These are phyloP conservation scores for Rubus idaeus DNA, from an alignment of 306 rosid genomes.

Conservation along the genomic window DNA sequence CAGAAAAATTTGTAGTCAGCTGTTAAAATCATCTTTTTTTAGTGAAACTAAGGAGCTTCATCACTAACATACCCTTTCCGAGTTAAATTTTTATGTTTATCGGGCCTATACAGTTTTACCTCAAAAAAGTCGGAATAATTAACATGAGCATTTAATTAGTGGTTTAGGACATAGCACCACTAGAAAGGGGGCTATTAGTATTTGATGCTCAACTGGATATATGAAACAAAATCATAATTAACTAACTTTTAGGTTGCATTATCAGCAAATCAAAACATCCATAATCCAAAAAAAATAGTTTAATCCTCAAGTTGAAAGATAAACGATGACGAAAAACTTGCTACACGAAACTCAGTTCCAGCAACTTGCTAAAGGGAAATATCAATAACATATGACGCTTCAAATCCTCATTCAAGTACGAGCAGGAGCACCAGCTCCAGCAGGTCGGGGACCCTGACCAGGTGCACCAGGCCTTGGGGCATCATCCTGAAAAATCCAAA, in stretches of 20 bases:
- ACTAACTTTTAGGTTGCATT: not conserved
- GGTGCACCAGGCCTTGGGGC: conserved; percentile 71
- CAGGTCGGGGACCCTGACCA: conserved; percentile 63
- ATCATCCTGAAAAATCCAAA: conserved; percentile 49
- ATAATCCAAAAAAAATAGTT: not conserved
- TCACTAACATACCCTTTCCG: no score
- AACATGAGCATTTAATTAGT: not conserved
- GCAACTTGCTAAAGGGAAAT: not conserved
- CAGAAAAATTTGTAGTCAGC: no score
- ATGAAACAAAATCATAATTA: not conserved
- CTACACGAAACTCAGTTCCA: conserved; percentile 14
- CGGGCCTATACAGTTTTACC: not conserved
- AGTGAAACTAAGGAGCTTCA: no score
- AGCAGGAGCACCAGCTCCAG: conserved; percentile 46
- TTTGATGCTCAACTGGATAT: not conserved
- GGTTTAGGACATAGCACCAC: not conserved
- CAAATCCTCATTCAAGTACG: conserved; percentile 29
- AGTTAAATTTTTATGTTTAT: no score
- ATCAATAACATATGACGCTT: not conserved
- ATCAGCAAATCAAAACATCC: conserved; percentile 9
- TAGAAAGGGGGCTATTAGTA: no score
- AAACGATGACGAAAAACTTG: not conserved
- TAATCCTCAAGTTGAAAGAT: not conserved
- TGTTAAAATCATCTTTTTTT: no score
- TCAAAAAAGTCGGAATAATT: not conserved